These are phyloP conservation scores for Eurotiales sp. DNA, from an alignment of 2,329 filamentous ascomycete species.

Conservation along the genomic window DNA sequence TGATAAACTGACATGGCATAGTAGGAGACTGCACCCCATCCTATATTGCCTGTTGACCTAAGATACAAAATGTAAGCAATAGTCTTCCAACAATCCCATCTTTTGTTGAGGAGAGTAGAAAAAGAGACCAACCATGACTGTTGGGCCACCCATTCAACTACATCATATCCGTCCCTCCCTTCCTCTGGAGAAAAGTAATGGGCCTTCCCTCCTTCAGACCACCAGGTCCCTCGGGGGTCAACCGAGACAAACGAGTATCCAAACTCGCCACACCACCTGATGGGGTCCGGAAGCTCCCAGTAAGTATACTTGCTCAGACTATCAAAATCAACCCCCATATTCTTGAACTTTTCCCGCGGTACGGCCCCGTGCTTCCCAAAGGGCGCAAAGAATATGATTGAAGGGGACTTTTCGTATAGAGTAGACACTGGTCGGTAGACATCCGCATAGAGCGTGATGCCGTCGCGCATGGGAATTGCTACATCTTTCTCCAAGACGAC, in stretches of 20 bases:
- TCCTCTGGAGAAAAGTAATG: constrained; percentile 10
- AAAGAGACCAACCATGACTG: constrained; percentile 42
- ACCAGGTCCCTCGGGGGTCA: constrained; percentile 8
- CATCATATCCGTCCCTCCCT: constrained; percentile 3
- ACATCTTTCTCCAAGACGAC: constrained; percentile 1
- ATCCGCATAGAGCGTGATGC: background rate
- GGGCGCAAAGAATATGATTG: constrained; percentile 4
- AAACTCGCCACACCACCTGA: background rate
- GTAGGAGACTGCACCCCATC: constrained; percentile 48
- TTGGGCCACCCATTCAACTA: constrained; percentile 29
- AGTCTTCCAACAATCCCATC: too few relatives aligned
- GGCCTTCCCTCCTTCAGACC: too few relatives aligned
- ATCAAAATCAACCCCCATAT: background rate
- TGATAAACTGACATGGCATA: constrained; percentile 50
- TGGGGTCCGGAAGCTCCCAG: too few relatives aligned
- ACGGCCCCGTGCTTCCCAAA: constrained; percentile 6
- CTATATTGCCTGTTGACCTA: constrained; percentile 40
- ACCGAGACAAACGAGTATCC: constrained; percentile 8
- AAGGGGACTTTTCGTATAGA: background rate
- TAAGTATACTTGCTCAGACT: too few relatives aligned
- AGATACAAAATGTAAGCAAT: too few relatives aligned
- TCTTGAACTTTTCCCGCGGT: background rate
- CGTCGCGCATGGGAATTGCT: background rate
- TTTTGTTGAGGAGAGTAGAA: too few relatives aligned
- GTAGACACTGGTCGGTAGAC: background rate